Evolutionary conservation across 2,329 filamentous ascomycete genomes (phyloP), one percentile per base, ranked within the genome.

Genomic region (Calonectria pseudoturangicola): DNA sequence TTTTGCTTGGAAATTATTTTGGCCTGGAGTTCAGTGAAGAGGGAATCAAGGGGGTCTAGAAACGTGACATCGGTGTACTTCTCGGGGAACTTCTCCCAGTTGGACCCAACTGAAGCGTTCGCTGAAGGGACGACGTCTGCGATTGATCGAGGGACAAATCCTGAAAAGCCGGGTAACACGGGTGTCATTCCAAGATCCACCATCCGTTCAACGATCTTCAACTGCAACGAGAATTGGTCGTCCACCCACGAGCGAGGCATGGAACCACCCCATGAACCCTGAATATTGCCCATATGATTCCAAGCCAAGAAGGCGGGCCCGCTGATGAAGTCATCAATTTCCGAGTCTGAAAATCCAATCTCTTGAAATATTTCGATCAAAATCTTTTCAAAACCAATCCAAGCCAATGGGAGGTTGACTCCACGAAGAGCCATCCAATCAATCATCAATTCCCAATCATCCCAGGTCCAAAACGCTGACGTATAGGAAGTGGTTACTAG

Each of bases 381-480:
- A 15, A 60, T 41, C 54, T 60, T 60, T 41, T 60, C 54, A 39
- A 60, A 60, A 3, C 54, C 54, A 13, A 60, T 60, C 54, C 54
- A 60, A 12, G 54, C 54, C 21, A 60, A 13, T 3, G 54, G 54
- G 15, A 60, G 33, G 21, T 60, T 60, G 4, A 60, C 54, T 27
- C 54, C 54, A 18, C 54, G 54, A 18, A 60, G 36, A 27, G 54
- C 54, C 54, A 60, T 60, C 54, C 54, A 60, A 36, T 60, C 54
- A 2, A 60, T 6, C 36, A 60, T 41, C 54, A 60, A 28, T 60
- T 60, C 54, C 54, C 54, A 60, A 15, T 60, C 54, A 3, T 60
- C 36, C 54, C 54, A 60, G 13, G n/a, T 27, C 54, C 54, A 60
- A 60, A 60, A 60, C 2, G 54, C 36, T 15, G 54, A 60, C 1